Evolutionary conservation across 768 basidiomycete species (phyloP).

Genomic region (Leccinum sublutescens): DNA sequence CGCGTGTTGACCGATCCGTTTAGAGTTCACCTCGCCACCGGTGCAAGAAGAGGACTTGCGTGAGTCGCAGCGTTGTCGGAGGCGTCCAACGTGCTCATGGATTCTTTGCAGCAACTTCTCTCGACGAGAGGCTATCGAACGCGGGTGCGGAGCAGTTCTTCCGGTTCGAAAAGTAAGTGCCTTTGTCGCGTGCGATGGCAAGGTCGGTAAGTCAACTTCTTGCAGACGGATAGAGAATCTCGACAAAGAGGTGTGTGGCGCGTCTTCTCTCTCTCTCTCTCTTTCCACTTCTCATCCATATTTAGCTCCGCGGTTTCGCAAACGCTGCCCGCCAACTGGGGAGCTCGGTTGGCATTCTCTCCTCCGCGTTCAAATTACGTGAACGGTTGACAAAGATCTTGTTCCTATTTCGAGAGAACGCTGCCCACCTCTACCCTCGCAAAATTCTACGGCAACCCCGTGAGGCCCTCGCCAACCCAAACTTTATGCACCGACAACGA

Average conservation of each 20-base stretch:
- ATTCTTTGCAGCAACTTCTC: slow-evolving; percentile 36
- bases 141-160: slow-evolving; percentile 50
- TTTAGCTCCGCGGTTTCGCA: slow-evolving; percentile 49
- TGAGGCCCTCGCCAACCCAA: slow-evolving; percentile 39
- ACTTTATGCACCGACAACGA: slow-evolving; percentile 34
- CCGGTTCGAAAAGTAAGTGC: slow-evolving; percentile 44
- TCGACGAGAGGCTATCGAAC: slow-evolving; percentile 49
- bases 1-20: slow-evolving; percentile 1
- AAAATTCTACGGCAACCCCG: slow-evolving; percentile 41
- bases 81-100: slow-evolving; percentile 7
- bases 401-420: slow-evolving; percentile 53
- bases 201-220: slow-evolving; percentile 6
- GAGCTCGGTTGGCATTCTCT: slow-evolving; percentile 54
- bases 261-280: neutral
- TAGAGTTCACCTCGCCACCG: slow-evolving; percentile 34
- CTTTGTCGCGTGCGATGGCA: neutral
- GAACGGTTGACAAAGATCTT: slow-evolving; percentile 50
- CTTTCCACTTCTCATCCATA: slow-evolving; percentile 12
- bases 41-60: slow-evolving; percentile 47
- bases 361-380: slow-evolving; percentile 51
- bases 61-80: slow-evolving; percentile 7
- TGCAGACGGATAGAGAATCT: slow-evolving; percentile 45
- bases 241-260: slow-evolving; percentile 43
- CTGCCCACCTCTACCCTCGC: slow-evolving; percentile 53
- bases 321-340: slow-evolving; percentile 56